Evolutionary conservation across 192 early-diverging fungal species (phyloP), one percentile per base, ranked within the genome.

Genomic region (Oehlia diaphana): DNA sequence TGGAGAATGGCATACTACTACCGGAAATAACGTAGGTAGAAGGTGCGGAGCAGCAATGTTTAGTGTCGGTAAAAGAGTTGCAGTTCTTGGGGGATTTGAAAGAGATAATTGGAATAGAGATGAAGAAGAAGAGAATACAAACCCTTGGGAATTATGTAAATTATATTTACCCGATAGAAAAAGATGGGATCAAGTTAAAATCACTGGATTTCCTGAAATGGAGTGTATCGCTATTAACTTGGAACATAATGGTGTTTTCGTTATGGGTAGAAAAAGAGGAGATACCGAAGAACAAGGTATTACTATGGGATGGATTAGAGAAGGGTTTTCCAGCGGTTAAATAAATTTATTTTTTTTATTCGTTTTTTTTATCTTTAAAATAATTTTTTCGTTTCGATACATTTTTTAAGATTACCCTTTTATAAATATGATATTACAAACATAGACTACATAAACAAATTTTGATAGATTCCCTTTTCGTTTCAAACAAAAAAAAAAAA

Each of bases 241-340:
- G 31, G 50, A 75, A 14, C 49, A 75, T 50, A 37, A 19, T 16
- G 26, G 13, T 61, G 6, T 75, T 26, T 75, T 75, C 26, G 28
- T 75, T 28, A 63, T 75, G 61, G 74, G 74, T 16, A 26, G 74
- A 33, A 75, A 28, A 58, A 63, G 26, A 37, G 71, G 23, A 37
- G 71, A 39, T 19, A 47, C n/a, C 4, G 74, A 75, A 53, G 28
- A 23, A 31, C 44, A 37, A 12, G 61, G 35, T 1, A 61, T 61
- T n/a, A 61, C 21, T 33, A 75, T 75, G 74, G 74, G 74, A 7
- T 75, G 74, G 74, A 75, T 75, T 19, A 75, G 28, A 58, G 74
- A 75, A 58, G 5, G 7, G 5, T 5, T 4, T 58, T 58, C 16
- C 53, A 21, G 2, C 12, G 4, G 16, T 58, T 58, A 58, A 58